These are phyloP conservation scores for Daldinia decipiens DNA, from an alignment of 495 filamentous ascomycete species.

Conservation along the genomic window DNA sequence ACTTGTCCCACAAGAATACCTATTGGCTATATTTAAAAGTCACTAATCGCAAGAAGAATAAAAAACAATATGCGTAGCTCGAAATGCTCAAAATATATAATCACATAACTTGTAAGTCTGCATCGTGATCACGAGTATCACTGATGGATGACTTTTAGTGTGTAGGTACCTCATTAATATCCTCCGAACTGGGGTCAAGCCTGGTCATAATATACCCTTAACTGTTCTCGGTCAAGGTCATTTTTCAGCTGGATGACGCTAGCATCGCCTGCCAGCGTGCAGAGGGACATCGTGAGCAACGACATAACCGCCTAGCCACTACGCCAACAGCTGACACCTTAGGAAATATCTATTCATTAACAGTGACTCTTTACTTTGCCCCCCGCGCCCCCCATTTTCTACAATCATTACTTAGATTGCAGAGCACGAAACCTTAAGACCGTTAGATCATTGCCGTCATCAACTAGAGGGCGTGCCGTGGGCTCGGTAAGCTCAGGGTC, in stretches of 20 bases:
- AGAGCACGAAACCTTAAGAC: conserved; percentile 17
- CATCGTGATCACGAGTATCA: conserved; percentile 11
- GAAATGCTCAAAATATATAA: neutral
- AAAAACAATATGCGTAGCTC: neutral
- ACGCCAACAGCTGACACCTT: conserved; percentile 24
- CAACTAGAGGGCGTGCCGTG: conserved; percentile 23
- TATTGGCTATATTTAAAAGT: no score
- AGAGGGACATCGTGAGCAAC: conserved; percentile 17
- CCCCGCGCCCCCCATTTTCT: conserved; percentile 32
- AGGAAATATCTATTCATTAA: conserved; percentile 17
- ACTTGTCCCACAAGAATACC: neutral
- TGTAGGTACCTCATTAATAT: conserved; percentile 6
- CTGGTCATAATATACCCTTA: conserved; percentile 19
- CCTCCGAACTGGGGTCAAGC: conserved; percentile 1
- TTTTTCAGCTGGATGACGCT: conserved; percentile 31
- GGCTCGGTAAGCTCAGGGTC: conserved; percentile 44
- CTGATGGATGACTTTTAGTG: neutral
- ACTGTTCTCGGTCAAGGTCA: conserved; percentile 30
- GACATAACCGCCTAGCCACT: conserved; percentile 12
- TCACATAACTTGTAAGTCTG: conserved; percentile 7
- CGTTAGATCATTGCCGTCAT: conserved; percentile 36
- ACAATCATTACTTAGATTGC: conserved; percentile 18
- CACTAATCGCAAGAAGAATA: no score
- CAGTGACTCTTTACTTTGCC: conserved; percentile 1
- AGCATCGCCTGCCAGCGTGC: conserved; percentile 6